A percentile compares a stretch with the other conserved stretches of the same genome.
These are phyloP conservation scores for Metahyphopichia silvanorum DNA, from an alignment of 805 yeast species.

Conservation along the genomic window DNA sequence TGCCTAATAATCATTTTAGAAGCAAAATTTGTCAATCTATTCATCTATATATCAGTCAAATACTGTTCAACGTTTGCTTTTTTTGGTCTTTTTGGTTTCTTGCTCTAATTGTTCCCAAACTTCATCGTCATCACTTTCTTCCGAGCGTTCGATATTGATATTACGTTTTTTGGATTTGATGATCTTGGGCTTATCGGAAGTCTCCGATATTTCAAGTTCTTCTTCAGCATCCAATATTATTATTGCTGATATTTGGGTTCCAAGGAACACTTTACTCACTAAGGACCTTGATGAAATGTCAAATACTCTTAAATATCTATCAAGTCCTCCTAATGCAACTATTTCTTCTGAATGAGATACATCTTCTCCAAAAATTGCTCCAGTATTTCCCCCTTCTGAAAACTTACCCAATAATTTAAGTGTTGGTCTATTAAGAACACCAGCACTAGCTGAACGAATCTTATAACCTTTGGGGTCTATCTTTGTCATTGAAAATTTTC, in stretches of 20 bases:
- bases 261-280: conserved; percentile 70
- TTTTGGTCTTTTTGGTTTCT: conserved; percentile 30
- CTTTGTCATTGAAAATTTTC: conserved; percentile 42
- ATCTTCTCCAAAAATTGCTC: conserved; percentile 71
- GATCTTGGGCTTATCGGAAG: conserved; percentile 8
- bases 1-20: too few species aligned
- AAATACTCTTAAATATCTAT: conserved; percentile 79
- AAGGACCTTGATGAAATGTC: conserved; percentile 57
- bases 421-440: conserved; percentile 41
- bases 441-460: conserved; percentile 41
- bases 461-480: conserved; percentile 34
- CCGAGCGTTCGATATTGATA: conserved; percentile 14
- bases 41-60: not conserved
- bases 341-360: conserved; percentile 36
- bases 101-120: conserved; percentile 39
- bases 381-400: conserved; percentile 48
- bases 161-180: conserved; percentile 20
- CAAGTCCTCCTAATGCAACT: conserved; percentile 79
- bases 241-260: conserved; percentile 62
- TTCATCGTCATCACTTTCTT: conserved; percentile 34
- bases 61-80: not conserved
- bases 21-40: too few species aligned
- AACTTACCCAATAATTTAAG: conserved; percentile 66
- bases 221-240: conserved; percentile 48
- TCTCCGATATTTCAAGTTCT: conserved; percentile 31